Base-by-base conservation (phyloP, 2,329 filamentous ascomycete genomes). In the Ascochyta viciae-villosae region DNA sequence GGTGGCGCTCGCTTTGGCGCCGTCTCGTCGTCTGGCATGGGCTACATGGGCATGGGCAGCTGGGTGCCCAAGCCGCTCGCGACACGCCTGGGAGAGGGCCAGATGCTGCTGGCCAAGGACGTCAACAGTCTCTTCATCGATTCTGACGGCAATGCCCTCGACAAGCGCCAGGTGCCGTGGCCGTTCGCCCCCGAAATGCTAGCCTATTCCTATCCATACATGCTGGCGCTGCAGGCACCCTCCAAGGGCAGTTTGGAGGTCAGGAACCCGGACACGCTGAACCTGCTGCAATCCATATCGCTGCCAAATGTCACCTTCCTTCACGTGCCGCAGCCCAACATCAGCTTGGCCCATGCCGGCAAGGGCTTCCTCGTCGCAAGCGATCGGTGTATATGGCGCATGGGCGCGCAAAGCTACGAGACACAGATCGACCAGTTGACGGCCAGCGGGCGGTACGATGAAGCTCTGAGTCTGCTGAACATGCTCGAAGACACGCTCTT, bases 121-220 rank as follows among this genome's bases (percentile, higher is more conserved):
- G 92, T 97, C 68, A 96, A 97, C 74, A 96, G 93, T 1, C 80
- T 97, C 48, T 99, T 99, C 73, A 90, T 96, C 63, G 89, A 95
- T 54, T 85, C 89, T 10, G 84, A 92, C 27, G 95, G 93, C 4
- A 93, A 92, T 64, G 84, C 92, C 0, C 74, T 96, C 31, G 89
- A 93, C 40, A 91, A 91, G 75, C 84, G 89, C 51, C 93, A 98
- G 73, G 88, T 99, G n/a, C 92, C 92, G 1, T 99, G 95, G 95
- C 85, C 88, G 38, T 82, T 86, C 31, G 91, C 94, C 1, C 96
- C 95, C 1, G 93, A 97, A 67, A 89, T 89, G 52, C 88, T 99
- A 56, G 95, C 94, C 22, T 99, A 97, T 75, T 97, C 93, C 22
- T 99, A 99, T 73, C 95, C 95, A 0, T 99, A 97, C 72, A 88